Evolutionary conservation across 176 grass and related monocot species (phyloP), one percentile per base, ranked within the genome.

Genomic region (Aegilops longissima): DNA sequence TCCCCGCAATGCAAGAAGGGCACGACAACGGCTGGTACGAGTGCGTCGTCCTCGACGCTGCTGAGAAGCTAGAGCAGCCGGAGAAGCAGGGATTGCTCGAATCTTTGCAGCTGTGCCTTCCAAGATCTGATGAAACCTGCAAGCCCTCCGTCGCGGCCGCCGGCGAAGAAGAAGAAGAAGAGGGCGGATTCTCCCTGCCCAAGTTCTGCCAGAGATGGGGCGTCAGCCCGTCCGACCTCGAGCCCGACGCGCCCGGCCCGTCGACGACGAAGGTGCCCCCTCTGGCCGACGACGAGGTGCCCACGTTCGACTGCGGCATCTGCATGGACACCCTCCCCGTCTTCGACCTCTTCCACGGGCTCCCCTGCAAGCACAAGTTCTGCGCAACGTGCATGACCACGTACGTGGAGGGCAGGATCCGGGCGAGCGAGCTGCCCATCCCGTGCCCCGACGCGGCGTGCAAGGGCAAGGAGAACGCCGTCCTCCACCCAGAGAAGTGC

Each of bases 271-370:
- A 42, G 78, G 76, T 85, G 31, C n/a, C 16, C 27, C 71, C 78
- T n/a, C 54, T 90, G 17, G 21, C 38, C 23, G 73, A 86, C 17
- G 17, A 83, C 17, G 89, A 88, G 6, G 35, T 80, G 0, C 56
- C 54, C 30, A 62, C 27, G 61, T 92, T 92, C 81, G 2, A 78
- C 64, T 92, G 91, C 70, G 65, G 76, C 77, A 90, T 92, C 81
- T 92, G 91, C 84, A 23, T 85, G 40, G 87, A 92, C 54, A 45
- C 69, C 3, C 73, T 77, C 31, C 72, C 42, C 2, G 2, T 84
- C 11, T 14, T 80, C 18, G 77, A 92, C 49, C 30, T 73, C 51
- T 92, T 92, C 84, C 70, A 44, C 77, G 76, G 65, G 17, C 9
- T 58, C 39, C 20, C 4, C 31, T 92, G 91, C 77, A 38, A n/a